Conservation (phyloP, 352 stramenopile species). For the Pythium apleroticum region DNA sequence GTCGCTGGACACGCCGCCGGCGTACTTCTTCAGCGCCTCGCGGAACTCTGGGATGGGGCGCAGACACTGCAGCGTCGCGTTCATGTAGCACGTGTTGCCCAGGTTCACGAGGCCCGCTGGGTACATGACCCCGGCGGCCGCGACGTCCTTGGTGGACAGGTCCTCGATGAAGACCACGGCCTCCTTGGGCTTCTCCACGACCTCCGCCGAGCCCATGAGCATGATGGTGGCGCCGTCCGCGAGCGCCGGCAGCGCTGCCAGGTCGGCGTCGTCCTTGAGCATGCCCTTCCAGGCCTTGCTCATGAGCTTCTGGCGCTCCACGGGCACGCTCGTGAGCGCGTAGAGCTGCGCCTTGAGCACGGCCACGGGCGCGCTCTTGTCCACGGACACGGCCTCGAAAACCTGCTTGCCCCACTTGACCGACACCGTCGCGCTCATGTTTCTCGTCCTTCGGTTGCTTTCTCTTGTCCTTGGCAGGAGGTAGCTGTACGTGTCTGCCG, state of each 20-base stretch:
- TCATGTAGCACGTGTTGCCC: conserved; percentile 93
- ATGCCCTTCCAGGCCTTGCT: conserved; percentile 89
- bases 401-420: conserved; percentile 90
- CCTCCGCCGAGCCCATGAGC: conserved; percentile 94
- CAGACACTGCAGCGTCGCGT: conserved; percentile 94
- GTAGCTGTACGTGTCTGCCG: neutral
- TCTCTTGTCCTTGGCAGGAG: conserved; percentile 6
- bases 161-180: conserved; percentile 87
- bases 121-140: conserved; percentile 77
- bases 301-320: conserved; percentile 90
- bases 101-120: conserved; percentile 93
- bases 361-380: conserved; percentile 63
- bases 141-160: conserved; percentile 79
- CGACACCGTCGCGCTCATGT: conserved; percentile 58
- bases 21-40: conserved; percentile 63
- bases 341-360: conserved; percentile 85
- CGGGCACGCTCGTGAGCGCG: conserved; percentile 74
- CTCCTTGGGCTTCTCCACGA: conserved; percentile 84
- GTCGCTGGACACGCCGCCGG: conserved; percentile 55
- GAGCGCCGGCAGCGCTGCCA: conserved; percentile 56
- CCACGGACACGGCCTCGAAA: conserved; percentile 62
- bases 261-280: conserved; percentile 83
- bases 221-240: conserved; percentile 74
- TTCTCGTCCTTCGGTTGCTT: conserved; percentile 9
- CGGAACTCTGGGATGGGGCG: conserved; percentile 90